Base-by-base conservation (phyloP, 164 flowering plant genomes). In the Akebia trifoliata region DNA sequence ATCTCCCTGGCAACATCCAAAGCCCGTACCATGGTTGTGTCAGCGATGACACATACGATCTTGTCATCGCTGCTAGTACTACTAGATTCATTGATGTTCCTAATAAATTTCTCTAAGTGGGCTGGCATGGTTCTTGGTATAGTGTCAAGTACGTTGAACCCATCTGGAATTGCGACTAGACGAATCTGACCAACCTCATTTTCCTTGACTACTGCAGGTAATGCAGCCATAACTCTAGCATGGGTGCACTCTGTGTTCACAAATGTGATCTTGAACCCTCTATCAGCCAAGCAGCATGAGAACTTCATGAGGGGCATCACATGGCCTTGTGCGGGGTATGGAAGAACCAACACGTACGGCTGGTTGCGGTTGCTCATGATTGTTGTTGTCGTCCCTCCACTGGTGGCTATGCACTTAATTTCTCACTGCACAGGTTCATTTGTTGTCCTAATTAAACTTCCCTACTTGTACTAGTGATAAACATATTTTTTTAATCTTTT, bases 221-320 rank as follows among this genome's bases (percentile, higher is more conserved):
- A 14, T 34, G 68, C 8, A 15, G 50, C 66, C 30, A 59, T 8
- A 0, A 66, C 12, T 21, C 47, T 51, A 0, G 31, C 51, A 25
- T 66, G 71, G 24, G 38, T 37, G 63, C 29, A 46, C n/a, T 73
- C 69, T 0, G 69, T 66, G 63, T 56, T 56, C 4, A 69, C 71
- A 53, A 69, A 63, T 22, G 73, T 73, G 35, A 74, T 62, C 24
- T 50, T 65, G 38, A 70, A 26, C 0, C 78, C 74, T 25, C 46
- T 65, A 26, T 54, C 39, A 18, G 51, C 72, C 29, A 74, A 30
- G 50, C 62, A n/a, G 12, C 22, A 56, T 6, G 69, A 63, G 12
- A 70, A 31, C 40, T 61, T 65, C 70, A 74, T 63, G 32, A 74
- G 58, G 11, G 78, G 72, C 45, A 51, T 48, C 26, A 70, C 68